Base-by-base conservation (phyloP, 148 eudicot genomes). In the Amaranthus cruentus region DNA sequence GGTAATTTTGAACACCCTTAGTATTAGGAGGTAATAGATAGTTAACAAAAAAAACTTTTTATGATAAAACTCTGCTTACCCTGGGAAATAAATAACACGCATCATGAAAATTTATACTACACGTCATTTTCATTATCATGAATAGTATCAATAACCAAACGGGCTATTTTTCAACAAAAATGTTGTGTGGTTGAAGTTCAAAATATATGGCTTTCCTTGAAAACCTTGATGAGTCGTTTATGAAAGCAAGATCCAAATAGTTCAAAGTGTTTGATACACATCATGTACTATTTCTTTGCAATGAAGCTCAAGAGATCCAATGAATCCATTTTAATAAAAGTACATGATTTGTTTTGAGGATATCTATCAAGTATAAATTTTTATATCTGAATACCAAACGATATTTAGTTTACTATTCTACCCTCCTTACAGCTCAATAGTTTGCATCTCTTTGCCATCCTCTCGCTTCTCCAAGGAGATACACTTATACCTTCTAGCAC, bases 401-500 rank as follows among this genome's bases (percentile, higher is more conserved):
- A 66, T 55, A 18, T 51, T 50, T 67, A 44, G 61, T 50, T 53
- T 56, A 43, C 69, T n/a, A 47, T 15, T 43, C 43, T 3, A 49
- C 10, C 44, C 57, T 15, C n/a, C 58, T 74, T 66, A 81, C 6
- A 76, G 78, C 52, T 74, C 14, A 67, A 82, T 18, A 56, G 44
- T 68, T 28, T 75, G 79, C 83, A 66, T 74, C 49, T 77, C 81
- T 70, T 50, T 71, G 47, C 52, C 74, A 4, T n/a, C 48, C 18
- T 68, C 79, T 68, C 83, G 66, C 77, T 83, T 85, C 77, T 73
- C 82, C 62, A 83, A 66, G 51, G 76, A 67, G 21, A 79, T 82
- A 49, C 77, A 55, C 77, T 84, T 86, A 72, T 86, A 86, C 76
- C 89, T 76, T 66, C 70, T 82, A 1, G 89, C 89, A 65, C 85